Conservation (phyloP, 2,329 filamentous ascomycete genomes). For the Cryphonectria japonica region DNA sequence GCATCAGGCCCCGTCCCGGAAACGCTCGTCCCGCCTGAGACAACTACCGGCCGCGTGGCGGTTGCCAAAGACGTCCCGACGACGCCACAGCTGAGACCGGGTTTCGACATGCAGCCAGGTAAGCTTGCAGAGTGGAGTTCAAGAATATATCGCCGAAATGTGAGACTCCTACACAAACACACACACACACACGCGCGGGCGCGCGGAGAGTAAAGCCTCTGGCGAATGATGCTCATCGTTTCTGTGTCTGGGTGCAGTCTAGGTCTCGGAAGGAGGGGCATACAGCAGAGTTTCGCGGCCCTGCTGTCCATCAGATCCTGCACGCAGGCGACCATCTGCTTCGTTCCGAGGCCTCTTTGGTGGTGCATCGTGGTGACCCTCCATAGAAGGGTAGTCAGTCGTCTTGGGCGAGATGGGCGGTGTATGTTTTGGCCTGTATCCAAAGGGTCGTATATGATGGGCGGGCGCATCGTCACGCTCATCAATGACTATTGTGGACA, state of each 20-base stretch:
- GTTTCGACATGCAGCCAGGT: constrained; percentile 39
- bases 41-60: constrained; percentile 10
- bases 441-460: constrained; percentile 37
- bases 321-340: constrained; percentile 45
- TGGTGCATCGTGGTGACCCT: constrained; percentile 36
- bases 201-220: constrained; percentile 31
- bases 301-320: constrained; percentile 41
- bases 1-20: background rate
- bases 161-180: constrained; percentile 50
- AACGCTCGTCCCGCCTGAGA: background rate
- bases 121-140: background rate
- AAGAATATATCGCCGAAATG: constrained; percentile 36
- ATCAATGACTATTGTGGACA: constrained; percentile 55
- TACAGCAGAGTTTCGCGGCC: constrained; percentile 46
- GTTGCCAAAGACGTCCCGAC: constrained; percentile 6
- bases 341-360: constrained; percentile 56
- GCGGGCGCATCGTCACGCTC: constrained; percentile 51
- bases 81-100: constrained; percentile 5
- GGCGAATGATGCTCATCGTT: constrained; percentile 37
- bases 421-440: constrained; percentile 48
- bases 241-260: constrained; percentile 44
- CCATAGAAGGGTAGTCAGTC: constrained; percentile 39
- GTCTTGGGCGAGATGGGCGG: constrained; percentile 54
- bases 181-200: constrained; percentile 45
- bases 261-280: constrained; percentile 52